Conservation (phyloP, 78 protist species). For the Chrysochromulina parva region DNA sequence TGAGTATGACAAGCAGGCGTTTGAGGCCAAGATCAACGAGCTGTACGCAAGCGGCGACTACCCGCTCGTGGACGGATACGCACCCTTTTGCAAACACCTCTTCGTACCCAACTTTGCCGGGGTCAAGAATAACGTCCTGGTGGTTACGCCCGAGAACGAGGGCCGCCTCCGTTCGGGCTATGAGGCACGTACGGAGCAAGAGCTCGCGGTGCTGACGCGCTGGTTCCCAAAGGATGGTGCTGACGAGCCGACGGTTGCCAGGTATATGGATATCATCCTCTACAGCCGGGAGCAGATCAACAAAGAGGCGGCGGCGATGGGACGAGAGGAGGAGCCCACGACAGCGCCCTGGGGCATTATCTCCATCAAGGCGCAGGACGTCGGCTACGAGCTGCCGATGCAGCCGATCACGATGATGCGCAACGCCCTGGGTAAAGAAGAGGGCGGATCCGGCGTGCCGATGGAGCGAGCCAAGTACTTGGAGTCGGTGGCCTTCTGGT, state of each 20-base stretch:
- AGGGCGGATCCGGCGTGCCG: constrained; percentile 56
- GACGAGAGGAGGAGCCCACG: neutral
- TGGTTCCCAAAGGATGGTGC: neutral
- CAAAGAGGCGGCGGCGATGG: constrained; percentile 41
- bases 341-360: constrained; percentile 34
- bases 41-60: neutral
- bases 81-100: constrained; percentile 54
- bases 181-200: constrained; percentile 15
- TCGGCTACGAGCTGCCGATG: constrained; percentile 43
- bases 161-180: constrained; percentile 20
- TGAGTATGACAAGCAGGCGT: neutral
- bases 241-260: neutral
- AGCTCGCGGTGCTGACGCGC: constrained; percentile 39
- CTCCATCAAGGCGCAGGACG: constrained; percentile 16
- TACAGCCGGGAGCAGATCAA: constrained; percentile 23
- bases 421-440: constrained; percentile 36
- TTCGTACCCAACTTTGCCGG: neutral
- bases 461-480: constrained; percentile 30
- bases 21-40: neutral
- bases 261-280: constrained; percentile 29
- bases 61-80: constrained; percentile 46
- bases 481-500: constrained; percentile 27
- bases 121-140: neutral
- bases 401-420: constrained; percentile 63
- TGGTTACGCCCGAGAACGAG: constrained; percentile 27